Base-by-base conservation (phyloP, 768 basidiomycete genomes). In the Auriscalpium orientale region DNA sequence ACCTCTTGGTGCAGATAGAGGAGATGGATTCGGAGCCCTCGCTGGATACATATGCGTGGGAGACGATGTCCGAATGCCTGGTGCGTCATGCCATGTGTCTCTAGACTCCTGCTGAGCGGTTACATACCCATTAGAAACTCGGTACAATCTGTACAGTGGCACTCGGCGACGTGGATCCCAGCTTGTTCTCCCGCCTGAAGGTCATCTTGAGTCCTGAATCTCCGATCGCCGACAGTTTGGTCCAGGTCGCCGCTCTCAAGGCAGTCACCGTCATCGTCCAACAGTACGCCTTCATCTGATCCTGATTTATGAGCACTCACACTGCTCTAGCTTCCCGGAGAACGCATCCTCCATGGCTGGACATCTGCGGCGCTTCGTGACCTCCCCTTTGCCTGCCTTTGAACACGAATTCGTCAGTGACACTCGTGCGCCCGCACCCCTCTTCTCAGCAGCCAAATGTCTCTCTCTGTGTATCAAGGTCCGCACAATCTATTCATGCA, bases 191-290 rank as follows among this genome's bases (percentile, higher is more conserved):
- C 40, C 81, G 83, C 3, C 75, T 97, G 13, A 79, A 82, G 46
- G 74, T 87, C 0, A 74, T 98, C 13, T 73, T 97, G 34, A 94
- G 91, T 61, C 85, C 86, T 36, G 82, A 85, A 16, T 83, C 91
- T 0, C 85, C 93, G 2, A 80, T 93, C 20, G 83, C 82, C 44
- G 91, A 97, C 63, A 84, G 85, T 62, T 74, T 91, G 37, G 82
- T 95, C 2, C 89, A 95, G 68, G 92, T 94, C 68, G 87, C 95
- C 3, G 93, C 94, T 9, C 74, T 97, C 47, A 88, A 93, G 64
- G 85, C 91, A 7, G 85, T 87, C 10, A 86, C 88, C 0, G 82
- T 94, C 8, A 74, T 97, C 16, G 91, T 93, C 5, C 83, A 86
- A 68, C 93, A 87, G 91, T 89, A 62, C 28, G 21, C 10, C 34